phyloP scores from a whole-genome alignment of 1,139 yeast genomes.

The Blastobotrys niveus region DNA sequence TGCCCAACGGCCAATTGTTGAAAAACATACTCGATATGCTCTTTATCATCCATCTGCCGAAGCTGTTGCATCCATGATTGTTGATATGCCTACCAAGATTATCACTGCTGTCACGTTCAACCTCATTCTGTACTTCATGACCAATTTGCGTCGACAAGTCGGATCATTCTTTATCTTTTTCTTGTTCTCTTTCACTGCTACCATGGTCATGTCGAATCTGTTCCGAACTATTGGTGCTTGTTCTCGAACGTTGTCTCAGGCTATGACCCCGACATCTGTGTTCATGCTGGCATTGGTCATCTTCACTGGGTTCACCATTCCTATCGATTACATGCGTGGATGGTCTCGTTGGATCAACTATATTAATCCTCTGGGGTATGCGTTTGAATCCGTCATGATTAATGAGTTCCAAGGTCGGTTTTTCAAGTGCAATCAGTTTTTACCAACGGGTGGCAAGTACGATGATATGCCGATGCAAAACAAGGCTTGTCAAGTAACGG shows the following conservation, averaged over 20 bases:
- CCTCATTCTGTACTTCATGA: slow-evolving; percentile 59
- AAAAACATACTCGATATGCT: slow-evolving; percentile 72
- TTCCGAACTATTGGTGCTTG: slow-evolving; percentile 68
- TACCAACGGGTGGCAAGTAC: slow-evolving; percentile 51
- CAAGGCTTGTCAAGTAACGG: slow-evolving; percentile 57
- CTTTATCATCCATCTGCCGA: slow-evolving; percentile 75
- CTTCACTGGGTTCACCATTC: slow-evolving; percentile 73
- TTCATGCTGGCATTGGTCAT: slow-evolving; percentile 56
- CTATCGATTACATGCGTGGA: slow-evolving; percentile 59
- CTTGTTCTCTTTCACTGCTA: slow-evolving; percentile 48
- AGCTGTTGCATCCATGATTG: slow-evolving; percentile 61
- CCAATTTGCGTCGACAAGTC: slow-evolving; percentile 56
- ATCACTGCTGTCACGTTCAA: slow-evolving; percentile 54
- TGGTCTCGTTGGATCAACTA: slow-evolving; percentile 82
- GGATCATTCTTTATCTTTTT: slow-evolving; percentile 67
- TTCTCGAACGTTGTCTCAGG: slow-evolving; percentile 54
- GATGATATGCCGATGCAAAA: slow-evolving; percentile 37
- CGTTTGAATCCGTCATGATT: slow-evolving; percentile 61
- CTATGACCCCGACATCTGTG: slow-evolving; percentile 68
- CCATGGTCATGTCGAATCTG: slow-evolving; percentile 63
- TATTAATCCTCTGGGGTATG: slow-evolving; percentile 63
- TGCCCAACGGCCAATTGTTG: slow-evolving; percentile 74
- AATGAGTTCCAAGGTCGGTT: slow-evolving; percentile 50
- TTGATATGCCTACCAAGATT: slow-evolving; percentile 63
- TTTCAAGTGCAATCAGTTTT: slow-evolving; percentile 41